Evolutionary conservation across 371 early-diverging fungal species (phyloP).

Genomic region (Syncephalastrum contaminatum): DNA sequence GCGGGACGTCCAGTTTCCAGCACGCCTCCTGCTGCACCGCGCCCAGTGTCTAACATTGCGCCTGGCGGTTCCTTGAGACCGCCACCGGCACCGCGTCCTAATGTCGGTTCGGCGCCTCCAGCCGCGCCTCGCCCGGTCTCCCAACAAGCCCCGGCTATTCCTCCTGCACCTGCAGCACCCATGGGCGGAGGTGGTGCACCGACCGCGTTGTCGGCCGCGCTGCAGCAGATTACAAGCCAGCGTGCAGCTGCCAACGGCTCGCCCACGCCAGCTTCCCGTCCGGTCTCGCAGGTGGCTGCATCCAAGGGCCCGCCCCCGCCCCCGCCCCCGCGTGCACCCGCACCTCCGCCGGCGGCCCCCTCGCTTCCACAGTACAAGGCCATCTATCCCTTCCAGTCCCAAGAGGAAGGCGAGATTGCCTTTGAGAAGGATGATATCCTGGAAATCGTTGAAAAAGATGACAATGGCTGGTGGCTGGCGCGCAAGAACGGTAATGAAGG

Average conservation of each 20-base stretch:
- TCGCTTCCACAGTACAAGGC: conserved; percentile 67
- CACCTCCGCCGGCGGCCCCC: conserved; percentile 43
- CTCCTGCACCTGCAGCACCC: conserved; percentile 44
- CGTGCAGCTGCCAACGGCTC: not conserved
- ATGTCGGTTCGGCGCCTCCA: conserved; percentile 12
- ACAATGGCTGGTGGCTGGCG: conserved; percentile 89
- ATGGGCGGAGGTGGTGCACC: not conserved
- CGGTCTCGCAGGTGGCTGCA: conserved; percentile 19
- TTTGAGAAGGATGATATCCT: conserved; percentile 69
- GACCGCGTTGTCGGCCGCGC: not conserved
- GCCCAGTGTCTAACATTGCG: conserved; percentile 22
- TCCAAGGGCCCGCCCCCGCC: conserved; percentile 46
- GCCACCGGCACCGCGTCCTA: conserved; percentile 13
- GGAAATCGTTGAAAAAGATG: conserved; percentile 77
- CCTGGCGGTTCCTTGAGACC: conserved; percentile 1
- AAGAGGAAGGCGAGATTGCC: conserved; percentile 66
- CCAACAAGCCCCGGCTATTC: conserved; percentile 34
- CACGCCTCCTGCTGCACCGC: conserved; percentile 19
- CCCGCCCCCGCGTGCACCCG: conserved; percentile 58
- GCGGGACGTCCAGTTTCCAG: too few species aligned
- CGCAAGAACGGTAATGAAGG: conserved; percentile 71
- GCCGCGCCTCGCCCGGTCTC: conserved; percentile 25
- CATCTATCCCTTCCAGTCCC: conserved; percentile 69
- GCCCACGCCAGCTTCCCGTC: conserved; percentile 26
- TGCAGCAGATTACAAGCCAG: too few species aligned